These are phyloP conservation scores for Aspergillus fumigatiaffinis DNA, from an alignment of 2,329 filamentous ascomycete genomes.

Conservation along the genomic window DNA sequence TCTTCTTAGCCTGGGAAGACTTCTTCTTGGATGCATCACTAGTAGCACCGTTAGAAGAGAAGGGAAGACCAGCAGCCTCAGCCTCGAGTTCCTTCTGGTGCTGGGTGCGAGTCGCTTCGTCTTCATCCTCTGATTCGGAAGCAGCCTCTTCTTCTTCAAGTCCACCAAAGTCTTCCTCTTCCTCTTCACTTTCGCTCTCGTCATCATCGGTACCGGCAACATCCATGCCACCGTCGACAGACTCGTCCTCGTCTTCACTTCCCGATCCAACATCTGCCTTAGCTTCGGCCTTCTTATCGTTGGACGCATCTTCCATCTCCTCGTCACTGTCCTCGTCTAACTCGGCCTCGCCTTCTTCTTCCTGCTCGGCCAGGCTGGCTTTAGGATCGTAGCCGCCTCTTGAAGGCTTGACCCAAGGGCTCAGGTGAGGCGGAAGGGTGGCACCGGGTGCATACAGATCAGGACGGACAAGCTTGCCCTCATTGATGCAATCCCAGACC, in stretches of 20 bases:
- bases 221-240: conserved; percentile 47
- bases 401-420: conserved; percentile 86
- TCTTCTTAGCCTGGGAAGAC: conserved; percentile 65
- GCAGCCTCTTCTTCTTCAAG: conserved; percentile 49
- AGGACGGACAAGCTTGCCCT: conserved; percentile 78
- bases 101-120: conserved; percentile 59
- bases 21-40: conserved; percentile 63
- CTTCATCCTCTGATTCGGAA: conserved; percentile 54
- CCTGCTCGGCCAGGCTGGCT: conserved; percentile 77
- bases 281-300: conserved; percentile 17
- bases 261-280: conserved; percentile 38
- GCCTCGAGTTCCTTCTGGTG: conserved; percentile 91
- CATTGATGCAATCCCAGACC: conserved; percentile 97
- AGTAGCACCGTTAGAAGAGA: conserved; percentile 46
- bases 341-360: conserved; percentile 79
- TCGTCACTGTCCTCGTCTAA: conserved; percentile 52
- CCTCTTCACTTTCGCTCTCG: conserved; percentile 45
- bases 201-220: conserved; percentile 45
- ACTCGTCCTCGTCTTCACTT: conserved; percentile 44
- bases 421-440: conserved; percentile 86
- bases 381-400: conserved; percentile 91
- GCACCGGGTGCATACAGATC: conserved; percentile 88
- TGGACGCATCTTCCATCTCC: conserved; percentile 33
- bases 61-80: conserved; percentile 69
- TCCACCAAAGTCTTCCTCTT: conserved; percentile 46